These are phyloP conservation scores for Physocladia obscura DNA, from an alignment of 192 early-diverging fungal species.

Conservation along the genomic window DNA sequence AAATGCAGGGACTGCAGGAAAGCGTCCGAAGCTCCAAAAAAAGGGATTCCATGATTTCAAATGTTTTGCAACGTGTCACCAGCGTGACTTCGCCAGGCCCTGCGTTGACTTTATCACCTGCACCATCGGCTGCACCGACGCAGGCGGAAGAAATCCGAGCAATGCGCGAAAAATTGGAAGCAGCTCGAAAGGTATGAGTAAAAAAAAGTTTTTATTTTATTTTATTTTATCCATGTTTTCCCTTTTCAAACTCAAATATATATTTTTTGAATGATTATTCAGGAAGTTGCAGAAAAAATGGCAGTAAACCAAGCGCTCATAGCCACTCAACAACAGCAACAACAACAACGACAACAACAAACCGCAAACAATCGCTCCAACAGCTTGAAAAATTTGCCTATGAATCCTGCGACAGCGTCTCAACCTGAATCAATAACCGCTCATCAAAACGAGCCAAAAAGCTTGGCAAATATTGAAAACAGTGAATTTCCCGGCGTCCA, in stretches of 20 bases:
- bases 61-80: not conserved
- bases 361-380: no score
- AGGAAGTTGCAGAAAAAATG: not conserved
- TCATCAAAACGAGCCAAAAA: no score
- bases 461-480: not conserved
- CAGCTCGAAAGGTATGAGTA: not conserved
- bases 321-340: not conserved
- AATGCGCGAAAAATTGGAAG: constrained; percentile 8
- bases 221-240: no score
- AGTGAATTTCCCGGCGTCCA: constrained; percentile 4
- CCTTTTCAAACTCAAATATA: no score
- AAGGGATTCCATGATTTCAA: constrained; percentile 5
- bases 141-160: not conserved
- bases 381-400: not conserved
- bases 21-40: not conserved
- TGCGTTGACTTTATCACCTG: not conserved
- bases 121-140: not conserved
- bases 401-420: not conserved
- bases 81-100: not conserved
- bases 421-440: not conserved
- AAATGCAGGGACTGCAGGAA: not conserved
- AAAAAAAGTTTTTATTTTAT: not conserved
- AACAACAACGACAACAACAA: not conserved
- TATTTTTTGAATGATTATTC: no score
- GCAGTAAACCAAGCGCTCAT: not conserved